phyloP scores from a whole-genome alignment of 2,329 filamentous ascomycete genomes.

The Stagonosporopsis cucurbitacearum region DNA sequence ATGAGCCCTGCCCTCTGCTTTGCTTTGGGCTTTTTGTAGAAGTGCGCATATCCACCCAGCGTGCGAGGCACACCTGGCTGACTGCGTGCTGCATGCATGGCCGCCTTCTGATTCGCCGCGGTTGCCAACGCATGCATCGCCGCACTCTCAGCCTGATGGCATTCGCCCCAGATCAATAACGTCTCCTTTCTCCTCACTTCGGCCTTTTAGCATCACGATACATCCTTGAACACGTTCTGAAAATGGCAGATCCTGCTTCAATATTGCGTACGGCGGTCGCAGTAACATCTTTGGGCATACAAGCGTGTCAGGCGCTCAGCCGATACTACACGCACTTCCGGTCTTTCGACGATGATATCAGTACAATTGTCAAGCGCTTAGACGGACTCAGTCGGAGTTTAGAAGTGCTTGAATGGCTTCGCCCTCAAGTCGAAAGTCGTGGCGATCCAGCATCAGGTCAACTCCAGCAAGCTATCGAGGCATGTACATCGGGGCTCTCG shows the following conservation, averaged over 20 bases:
- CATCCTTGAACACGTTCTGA: background rate
- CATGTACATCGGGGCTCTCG: background rate
- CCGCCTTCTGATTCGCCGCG: background rate
- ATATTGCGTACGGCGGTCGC: background rate
- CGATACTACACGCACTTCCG: background rate
- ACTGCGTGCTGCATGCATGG: background rate
- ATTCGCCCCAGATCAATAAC: background rate
- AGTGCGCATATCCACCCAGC: constrained; percentile 23
- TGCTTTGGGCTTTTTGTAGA: constrained; percentile 40
- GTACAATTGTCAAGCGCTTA: background rate
- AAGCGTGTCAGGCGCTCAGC: background rate
- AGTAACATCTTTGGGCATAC: background rate
- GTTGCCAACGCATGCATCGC: background rate
- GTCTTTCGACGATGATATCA: background rate
- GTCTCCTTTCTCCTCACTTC: background rate
- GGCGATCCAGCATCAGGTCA: background rate
- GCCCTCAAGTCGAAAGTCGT: background rate
- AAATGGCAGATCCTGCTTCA: background rate
- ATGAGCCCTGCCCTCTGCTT: constrained; percentile 42
- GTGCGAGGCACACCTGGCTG: background rate
- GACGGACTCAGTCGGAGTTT: background rate
- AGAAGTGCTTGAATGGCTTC: background rate
- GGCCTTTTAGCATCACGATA: background rate
- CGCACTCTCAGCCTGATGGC: background rate
- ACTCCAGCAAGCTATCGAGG: background rate